A percentile compares a stretch with the other conserved stretches of the same genome.
phyloP scores from a whole-genome alignment of 768 basidiomycete genomes.

The Leccinum truebloodii region DNA sequence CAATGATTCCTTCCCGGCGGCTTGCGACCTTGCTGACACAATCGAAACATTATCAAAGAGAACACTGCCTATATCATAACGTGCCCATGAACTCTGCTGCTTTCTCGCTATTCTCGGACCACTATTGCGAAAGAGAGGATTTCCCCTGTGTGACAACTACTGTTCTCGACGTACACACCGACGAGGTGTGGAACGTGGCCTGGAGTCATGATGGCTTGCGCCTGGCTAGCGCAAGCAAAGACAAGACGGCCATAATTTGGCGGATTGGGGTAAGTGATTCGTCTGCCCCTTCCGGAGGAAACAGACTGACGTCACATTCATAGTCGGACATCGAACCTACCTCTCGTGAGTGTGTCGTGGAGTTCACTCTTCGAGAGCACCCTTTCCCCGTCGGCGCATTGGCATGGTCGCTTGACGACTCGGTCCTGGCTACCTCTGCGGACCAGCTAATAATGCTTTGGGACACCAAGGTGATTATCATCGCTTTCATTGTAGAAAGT shows the following conservation, averaged over 20 bases:
- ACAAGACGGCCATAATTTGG: slow-evolving; percentile 91
- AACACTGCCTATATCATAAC: slow-evolving; percentile 87
- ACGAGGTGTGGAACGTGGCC: slow-evolving; percentile 73
- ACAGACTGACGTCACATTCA: slow-evolving; percentile 6
- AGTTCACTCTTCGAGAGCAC: slow-evolving; percentile 72
- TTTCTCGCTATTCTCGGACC: slow-evolving; percentile 87
- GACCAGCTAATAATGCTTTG: slow-evolving; percentile 86
- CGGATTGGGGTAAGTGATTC: slow-evolving; percentile 63
- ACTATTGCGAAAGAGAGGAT: slow-evolving; percentile 72
- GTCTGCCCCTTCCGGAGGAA: slow-evolving; percentile 1
- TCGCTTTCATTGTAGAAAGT: slow-evolving; percentile 1
- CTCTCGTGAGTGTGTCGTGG: slow-evolving; percentile 58
- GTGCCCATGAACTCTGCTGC: slow-evolving; percentile 52
- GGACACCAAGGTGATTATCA: slow-evolving; percentile 73
- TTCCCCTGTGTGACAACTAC: slow-evolving; percentile 89
- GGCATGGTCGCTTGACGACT: slow-evolving; percentile 92
- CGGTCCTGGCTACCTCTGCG: slow-evolving; percentile 77
- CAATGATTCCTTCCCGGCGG: slow-evolving; percentile 92
- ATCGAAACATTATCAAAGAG: slow-evolving; percentile 77
- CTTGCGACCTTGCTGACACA: slow-evolving; percentile 85
- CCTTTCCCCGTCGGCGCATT: slow-evolving; percentile 75
- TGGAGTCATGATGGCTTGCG: slow-evolving; percentile 65
- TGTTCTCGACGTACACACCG: slow-evolving; percentile 80
- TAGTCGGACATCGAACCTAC: slow-evolving; percentile 51
- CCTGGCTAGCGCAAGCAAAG: slow-evolving; percentile 87